Evolutionary conservation across 441 rosid species (phyloP).

Genomic region (Populus tomentosa): DNA sequence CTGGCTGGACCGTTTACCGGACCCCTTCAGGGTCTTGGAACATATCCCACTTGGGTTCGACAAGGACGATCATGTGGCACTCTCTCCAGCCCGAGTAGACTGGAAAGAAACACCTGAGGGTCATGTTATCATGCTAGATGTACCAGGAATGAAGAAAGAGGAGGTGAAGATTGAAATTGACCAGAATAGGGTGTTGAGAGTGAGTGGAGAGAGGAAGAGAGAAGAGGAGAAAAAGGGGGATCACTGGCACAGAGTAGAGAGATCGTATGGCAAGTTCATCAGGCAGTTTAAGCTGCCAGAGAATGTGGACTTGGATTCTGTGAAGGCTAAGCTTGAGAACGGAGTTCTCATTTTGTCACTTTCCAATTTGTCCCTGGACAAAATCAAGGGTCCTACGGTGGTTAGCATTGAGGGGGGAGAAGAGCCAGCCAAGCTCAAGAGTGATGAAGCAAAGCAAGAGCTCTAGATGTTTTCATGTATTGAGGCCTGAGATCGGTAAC

Average conservation of each 20-base stretch:
- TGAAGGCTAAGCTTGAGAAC: slow-evolving; percentile 60
- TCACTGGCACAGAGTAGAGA: slow-evolving; percentile 74
- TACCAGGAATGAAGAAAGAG: slow-evolving; percentile 67
- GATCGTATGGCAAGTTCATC: slow-evolving; percentile 72
- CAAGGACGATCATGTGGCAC: slow-evolving; percentile 38
- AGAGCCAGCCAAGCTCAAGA: slow-evolving; percentile 24
- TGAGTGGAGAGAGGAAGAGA: slow-evolving; percentile 68
- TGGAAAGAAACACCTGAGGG: slow-evolving; percentile 77
- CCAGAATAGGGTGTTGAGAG: slow-evolving; percentile 55
- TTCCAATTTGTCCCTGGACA: slow-evolving; percentile 52
- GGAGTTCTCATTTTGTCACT: slow-evolving; percentile 57
- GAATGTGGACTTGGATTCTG: slow-evolving; percentile 56
- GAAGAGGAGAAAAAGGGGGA: slow-evolving; percentile 61
- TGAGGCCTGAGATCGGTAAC: neutral
- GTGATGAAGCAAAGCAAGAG: slow-evolving; percentile 34
- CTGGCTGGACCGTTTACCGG: slow-evolving; percentile 48
- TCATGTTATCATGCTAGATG: slow-evolving; percentile 57
- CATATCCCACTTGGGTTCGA: slow-evolving; percentile 58
- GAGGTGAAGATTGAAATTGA: slow-evolving; percentile 68
- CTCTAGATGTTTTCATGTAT: slow-evolving; percentile 19
- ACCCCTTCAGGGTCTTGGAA: slow-evolving; percentile 62
- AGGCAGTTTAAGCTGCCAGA: slow-evolving; percentile 70
- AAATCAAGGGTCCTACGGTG: slow-evolving; percentile 50
- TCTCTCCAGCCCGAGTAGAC: slow-evolving; percentile 62
- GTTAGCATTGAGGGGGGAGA: slow-evolving; percentile 48